A percentile compares a stretch with the other conserved stretches of the same genome.
Evolutionary conservation across 1,284 basidiomycete genomes (phyloP).

Genomic region (Kalmanozyma brasiliensis): DNA sequence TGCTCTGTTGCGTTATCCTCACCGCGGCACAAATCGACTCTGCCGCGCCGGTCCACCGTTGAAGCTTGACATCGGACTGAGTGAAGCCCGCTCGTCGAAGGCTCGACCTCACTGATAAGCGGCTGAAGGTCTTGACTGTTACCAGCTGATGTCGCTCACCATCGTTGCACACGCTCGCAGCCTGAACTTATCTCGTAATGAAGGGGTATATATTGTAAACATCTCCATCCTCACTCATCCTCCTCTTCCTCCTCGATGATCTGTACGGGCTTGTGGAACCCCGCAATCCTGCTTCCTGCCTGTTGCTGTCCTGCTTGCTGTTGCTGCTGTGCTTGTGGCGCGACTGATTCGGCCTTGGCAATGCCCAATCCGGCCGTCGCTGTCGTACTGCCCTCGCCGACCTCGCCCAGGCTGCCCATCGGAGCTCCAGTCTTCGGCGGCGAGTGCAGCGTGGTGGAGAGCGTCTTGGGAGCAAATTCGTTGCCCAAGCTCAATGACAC

Average conservation of each 20-base stretch:
- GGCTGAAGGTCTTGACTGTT: too few relatives aligned
- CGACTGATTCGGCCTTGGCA: too few relatives aligned
- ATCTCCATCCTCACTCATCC: slow-evolving; percentile 19
- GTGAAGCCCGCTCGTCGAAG: too few relatives aligned
- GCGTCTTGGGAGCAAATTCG: slow-evolving; percentile 47
- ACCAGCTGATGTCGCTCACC: too few relatives aligned
- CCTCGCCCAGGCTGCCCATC: slow-evolving; percentile 6
- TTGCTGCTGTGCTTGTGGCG: background rate
- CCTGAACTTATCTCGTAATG: too few relatives aligned
- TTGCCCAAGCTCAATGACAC: slow-evolving; percentile 49
- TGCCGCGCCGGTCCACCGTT: too few relatives aligned
- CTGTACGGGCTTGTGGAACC: slow-evolving; percentile 38
- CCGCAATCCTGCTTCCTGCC: slow-evolving; percentile 24
- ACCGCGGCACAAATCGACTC: too few relatives aligned
- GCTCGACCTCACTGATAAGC: too few relatives aligned
- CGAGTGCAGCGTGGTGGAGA: slow-evolving; percentile 34
- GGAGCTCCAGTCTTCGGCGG: slow-evolving; percentile 6
- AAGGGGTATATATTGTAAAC: background rate
- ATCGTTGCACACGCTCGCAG: too few relatives aligned
- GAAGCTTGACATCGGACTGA: too few relatives aligned
- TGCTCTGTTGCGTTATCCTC: slow-evolving; percentile 33
- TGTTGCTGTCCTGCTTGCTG: slow-evolving; percentile 9
- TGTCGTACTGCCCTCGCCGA: background rate
- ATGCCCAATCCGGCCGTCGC: too few relatives aligned
- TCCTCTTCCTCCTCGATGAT: slow-evolving; percentile 56